Base-by-base conservation (phyloP, 2,329 filamentous ascomycete species). In the Aspergillus jensenii region DNA sequence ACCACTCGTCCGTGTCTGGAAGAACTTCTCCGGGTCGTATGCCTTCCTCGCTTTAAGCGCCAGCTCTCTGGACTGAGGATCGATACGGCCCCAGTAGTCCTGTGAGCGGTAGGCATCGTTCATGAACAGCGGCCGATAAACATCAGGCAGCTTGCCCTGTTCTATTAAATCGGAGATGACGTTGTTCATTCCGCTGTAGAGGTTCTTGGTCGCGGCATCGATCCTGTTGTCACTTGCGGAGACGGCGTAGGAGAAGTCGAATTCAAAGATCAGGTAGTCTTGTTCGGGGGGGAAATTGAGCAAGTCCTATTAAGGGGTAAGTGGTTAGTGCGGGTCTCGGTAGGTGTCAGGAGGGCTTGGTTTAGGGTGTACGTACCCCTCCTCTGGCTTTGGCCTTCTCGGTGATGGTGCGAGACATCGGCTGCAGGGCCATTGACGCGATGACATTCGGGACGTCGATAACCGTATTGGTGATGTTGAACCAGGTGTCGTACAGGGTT, bases 41-140 rank as follows among this genome's bases (percentile, higher is more conserved):
- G 64, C 66, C 43, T 71, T 66, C 43, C 71, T 68, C 6, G 73
- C 71, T 8, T 67, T 59, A 37, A 71, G 64, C 11, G 74, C 74
- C 55, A 69, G 66, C 43, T 71, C 66, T 43, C 62, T 65, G 2
- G 54, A 56, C 12, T 6, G 39, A 11, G 70, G 71, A 14, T 68
- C 60, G 45, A 78, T 69, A 6, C 75, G 70, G 6, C 71, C 72
- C 70, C 74, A 80, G 64, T 76, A 80, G 52, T 79, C 75, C 67
- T 81, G 77, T 33, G 71, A 65, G 55, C 69, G 73, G 64, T 79
- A 76, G 9, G 71, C 72, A 47, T 80, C 78, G 55, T 79, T 80
- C 73, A 79, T 78, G 62, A 81, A 81, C 5, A 80, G 64, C 7
- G 78, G 78, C 14, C 75, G 65, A 56, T 79, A 77, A 6, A 72